These are phyloP conservation scores for Terana coerulea DNA, from an alignment of 768 basidiomycete genomes.

Conservation along the genomic window DNA sequence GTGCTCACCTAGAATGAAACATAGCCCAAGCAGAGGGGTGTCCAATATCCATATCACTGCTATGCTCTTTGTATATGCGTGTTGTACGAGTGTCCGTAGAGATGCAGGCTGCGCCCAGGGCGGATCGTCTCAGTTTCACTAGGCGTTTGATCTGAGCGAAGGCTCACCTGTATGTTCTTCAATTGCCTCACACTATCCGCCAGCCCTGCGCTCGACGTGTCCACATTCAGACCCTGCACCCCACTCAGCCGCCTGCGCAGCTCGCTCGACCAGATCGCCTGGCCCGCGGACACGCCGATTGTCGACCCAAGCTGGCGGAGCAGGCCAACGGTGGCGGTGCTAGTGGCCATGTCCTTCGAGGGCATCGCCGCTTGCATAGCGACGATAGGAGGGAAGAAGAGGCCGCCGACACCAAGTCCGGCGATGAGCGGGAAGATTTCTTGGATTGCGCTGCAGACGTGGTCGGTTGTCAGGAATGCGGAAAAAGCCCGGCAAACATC, in stretches of 20 bases:
- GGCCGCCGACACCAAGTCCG: slow-evolving; percentile 30
- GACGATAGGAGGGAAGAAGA: slow-evolving; percentile 25
- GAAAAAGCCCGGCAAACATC: too few relatives aligned
- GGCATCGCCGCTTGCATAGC: slow-evolving; percentile 45
- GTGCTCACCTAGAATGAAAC: slow-evolving; percentile 25
- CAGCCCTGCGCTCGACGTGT: slow-evolving; percentile 19
- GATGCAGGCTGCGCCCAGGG: slow-evolving; percentile 19
- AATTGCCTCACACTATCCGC: slow-evolving; percentile 26
- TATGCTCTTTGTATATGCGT: slow-evolving; percentile 34
- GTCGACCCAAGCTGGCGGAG: slow-evolving; percentile 22
- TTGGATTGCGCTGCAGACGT: slow-evolving; percentile 25
- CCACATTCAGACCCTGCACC: slow-evolving; percentile 1
- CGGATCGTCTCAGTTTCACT: not conserved
- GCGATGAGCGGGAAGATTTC: slow-evolving; percentile 32
- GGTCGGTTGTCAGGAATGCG: slow-evolving; percentile 32
- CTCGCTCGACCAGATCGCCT: slow-evolving; percentile 21
- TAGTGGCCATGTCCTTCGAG: slow-evolving; percentile 38
- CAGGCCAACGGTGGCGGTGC: slow-evolving; percentile 35
- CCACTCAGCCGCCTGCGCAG: not conserved
- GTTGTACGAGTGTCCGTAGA: slow-evolving; percentile 29
- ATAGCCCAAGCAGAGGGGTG: slow-evolving; percentile 29
- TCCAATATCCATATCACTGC: slow-evolving; percentile 38
- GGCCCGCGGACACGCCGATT: slow-evolving; percentile 24
- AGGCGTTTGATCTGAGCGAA: not conserved
- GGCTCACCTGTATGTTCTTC: slow-evolving; percentile 19